Conservation (phyloP, 2,329 filamentous ascomycete genomes). For the Microcyclospora pomicola region DNA sequence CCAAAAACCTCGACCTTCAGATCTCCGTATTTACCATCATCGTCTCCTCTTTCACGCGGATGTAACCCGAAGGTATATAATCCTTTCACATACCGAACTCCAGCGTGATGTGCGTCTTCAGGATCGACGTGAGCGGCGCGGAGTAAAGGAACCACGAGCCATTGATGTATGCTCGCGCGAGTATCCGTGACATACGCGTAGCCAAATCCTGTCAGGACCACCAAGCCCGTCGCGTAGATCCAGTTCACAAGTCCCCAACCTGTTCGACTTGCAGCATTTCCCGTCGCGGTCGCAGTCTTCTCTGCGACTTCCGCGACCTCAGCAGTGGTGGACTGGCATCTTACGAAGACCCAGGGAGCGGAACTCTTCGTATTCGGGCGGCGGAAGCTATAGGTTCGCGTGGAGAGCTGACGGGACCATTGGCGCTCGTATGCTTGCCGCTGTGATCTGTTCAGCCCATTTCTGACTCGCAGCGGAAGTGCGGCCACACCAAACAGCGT, state of each 20-base stretch:
- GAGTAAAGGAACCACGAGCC: constrained; percentile 44
- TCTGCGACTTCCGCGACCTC: constrained; percentile 1
- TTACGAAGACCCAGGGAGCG: constrained; percentile 4
- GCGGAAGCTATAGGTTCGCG: constrained; percentile 3
- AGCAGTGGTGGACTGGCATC: constrained; percentile 6
- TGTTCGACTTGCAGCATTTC: background rate
- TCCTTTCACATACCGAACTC: constrained; percentile 55
- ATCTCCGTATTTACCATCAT: constrained; percentile 37
- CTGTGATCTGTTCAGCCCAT: constrained; percentile 10
- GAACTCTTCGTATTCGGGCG: constrained; percentile 3
- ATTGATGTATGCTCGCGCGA: constrained; percentile 39
- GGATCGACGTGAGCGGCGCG: constrained; percentile 57
- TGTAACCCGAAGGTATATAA: constrained; percentile 64
- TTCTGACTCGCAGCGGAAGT: constrained; percentile 3
- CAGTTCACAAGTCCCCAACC: constrained; percentile 10
- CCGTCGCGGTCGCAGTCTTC: background rate
- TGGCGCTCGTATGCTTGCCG: constrained; percentile 12
- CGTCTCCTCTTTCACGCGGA: constrained; percentile 63
- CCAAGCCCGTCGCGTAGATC: constrained; percentile 40
- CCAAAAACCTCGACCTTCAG: constrained; percentile 59
- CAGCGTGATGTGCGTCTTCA: constrained; percentile 82
- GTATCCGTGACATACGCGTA: constrained; percentile 42
- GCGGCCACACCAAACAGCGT: constrained; percentile 9
- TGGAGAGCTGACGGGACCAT: constrained; percentile 14
- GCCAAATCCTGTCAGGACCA: constrained; percentile 31